These are phyloP conservation scores for Porphyrellus sp. DNA, from an alignment of 1,284 basidiomycete species.

Conservation along the genomic window DNA sequence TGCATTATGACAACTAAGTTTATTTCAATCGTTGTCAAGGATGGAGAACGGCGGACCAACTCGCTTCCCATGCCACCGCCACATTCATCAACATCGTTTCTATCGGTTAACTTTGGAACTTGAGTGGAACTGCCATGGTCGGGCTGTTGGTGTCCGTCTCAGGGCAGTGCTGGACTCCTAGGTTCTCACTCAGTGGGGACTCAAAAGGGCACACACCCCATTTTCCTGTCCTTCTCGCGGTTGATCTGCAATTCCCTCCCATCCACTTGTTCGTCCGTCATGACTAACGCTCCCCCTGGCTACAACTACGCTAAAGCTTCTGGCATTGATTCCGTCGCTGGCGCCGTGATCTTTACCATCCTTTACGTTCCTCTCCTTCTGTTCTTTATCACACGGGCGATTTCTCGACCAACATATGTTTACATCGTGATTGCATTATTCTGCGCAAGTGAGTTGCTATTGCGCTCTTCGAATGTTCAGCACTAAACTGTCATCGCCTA, in stretches of 20 bases:
- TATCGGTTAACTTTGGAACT: too few species aligned
- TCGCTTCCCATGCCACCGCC: too few species aligned
- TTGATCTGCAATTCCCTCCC: conserved; percentile 18
- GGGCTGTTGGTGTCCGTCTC: background rate
- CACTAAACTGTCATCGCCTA: conserved; percentile 11
- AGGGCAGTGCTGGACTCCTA: conserved; percentile 11
- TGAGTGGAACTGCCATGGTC: too few species aligned
- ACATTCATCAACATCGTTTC: too few species aligned
- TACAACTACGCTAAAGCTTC: conserved; percentile 39
- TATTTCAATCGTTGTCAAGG: too few species aligned
- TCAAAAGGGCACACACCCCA: conserved; percentile 13
- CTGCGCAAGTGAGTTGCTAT: conserved; percentile 41
- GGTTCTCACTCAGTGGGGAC: conserved; percentile 1
- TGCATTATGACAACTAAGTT: too few species aligned
- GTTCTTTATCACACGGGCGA: conserved; percentile 7
- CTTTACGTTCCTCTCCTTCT: conserved; percentile 31
- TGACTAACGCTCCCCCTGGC: conserved; percentile 18
- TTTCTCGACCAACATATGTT: conserved; percentile 41
- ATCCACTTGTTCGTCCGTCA: conserved; percentile 5
- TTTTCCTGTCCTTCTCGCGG: conserved; percentile 4
- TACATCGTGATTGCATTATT: conserved; percentile 44
- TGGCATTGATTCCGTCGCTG: conserved; percentile 45
- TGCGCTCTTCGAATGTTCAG: background rate
- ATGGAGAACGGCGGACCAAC: too few species aligned
- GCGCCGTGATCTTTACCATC: conserved; percentile 45